Evolutionary conservation across 345 rosid genomes (phyloP), one percentile per base, ranked within the genome.

Genomic region (Citrus medica): DNA sequence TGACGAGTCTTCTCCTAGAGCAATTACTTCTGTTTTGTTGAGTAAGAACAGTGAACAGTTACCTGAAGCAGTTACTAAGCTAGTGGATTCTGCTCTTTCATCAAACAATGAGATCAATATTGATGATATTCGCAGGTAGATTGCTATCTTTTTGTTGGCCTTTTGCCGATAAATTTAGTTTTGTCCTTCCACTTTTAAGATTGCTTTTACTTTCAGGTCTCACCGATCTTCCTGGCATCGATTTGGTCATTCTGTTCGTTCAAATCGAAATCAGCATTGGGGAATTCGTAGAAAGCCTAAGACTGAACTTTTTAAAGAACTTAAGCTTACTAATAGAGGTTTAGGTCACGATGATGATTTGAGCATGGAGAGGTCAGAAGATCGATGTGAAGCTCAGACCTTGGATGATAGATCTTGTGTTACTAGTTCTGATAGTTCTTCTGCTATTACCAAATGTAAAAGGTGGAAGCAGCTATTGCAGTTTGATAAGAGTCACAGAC

Each of bases 401-500:
- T 79, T 83, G 21, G 86, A 69, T 77, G 87, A 80, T 56, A 64
- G 76, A 73, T 78, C 84, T 17, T 78, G 76, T 28, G 4, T 46
- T 74, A 56, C 76, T 56, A 72, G 46, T 78, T 80, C 75, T 61
- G 83, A 79, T 76, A 72, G 72, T 80, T 82, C 78, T 32, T 72
- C 78, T 51, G 81, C 66, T 76, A 76, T 21, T 81, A 87, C 77
- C 79, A 89, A 77, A 79, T 84, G 77, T 76, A 80, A 75, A 32
- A 78, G 76, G 72, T 84, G 88, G 68, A 92, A 85, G 82, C 88
- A 96, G 84, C 82, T 96, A 76, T 78, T 96, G 85, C 97, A 96
- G 76, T 94, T 92, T 88, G 97, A 88, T 84, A 92, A 96, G 87
- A 88, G 90, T 86, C 78, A 83, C 76, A 90, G 99, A 75, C 98